A percentile compares a stretch with the other conserved stretches of the same genome.
phyloP scores from a whole-genome alignment of 495 filamentous ascomycete genomes.

The Thermochaetoides thermophila region DNA sequence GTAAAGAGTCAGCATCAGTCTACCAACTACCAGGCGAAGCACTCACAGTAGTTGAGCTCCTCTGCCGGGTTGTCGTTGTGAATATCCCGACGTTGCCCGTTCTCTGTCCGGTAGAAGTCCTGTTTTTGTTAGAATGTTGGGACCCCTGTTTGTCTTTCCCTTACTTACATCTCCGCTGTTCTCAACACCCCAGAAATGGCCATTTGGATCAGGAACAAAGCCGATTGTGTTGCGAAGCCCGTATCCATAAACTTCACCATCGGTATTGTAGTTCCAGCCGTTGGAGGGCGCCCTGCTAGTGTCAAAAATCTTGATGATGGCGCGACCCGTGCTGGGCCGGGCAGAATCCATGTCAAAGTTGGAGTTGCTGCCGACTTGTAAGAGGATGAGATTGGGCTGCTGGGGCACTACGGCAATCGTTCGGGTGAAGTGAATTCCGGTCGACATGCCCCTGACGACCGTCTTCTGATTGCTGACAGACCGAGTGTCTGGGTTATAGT shows the following conservation, averaged over 20 bases:
- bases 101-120: conserved; percentile 22
- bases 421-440: conserved; percentile 43
- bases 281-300: conserved; percentile 26
- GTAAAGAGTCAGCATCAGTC: not conserved
- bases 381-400: conserved; percentile 32
- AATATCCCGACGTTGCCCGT: conserved; percentile 37
- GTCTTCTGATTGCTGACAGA: conserved; percentile 30
- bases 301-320: conserved; percentile 50
- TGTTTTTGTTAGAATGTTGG: no score
- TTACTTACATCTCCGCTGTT: conserved; percentile 51
- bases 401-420: conserved; percentile 44
- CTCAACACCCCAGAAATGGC: conserved; percentile 53
- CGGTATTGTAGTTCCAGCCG: conserved; percentile 33
- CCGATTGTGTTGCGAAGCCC: conserved; percentile 56
- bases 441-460: conserved; percentile 42
- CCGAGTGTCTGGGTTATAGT: conserved; percentile 36
- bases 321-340: conserved; percentile 35
- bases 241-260: conserved; percentile 46
- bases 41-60: conserved; percentile 53
- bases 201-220: conserved; percentile 43
- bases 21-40: not conserved
- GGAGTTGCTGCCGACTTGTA: conserved; percentile 43
- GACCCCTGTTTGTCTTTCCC: no score
- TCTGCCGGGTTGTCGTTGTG: conserved; percentile 56
- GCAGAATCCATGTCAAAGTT: conserved; percentile 42